Conservation (phyloP, 345 rosid genomes). For the Corchorus olitorius region DNA sequence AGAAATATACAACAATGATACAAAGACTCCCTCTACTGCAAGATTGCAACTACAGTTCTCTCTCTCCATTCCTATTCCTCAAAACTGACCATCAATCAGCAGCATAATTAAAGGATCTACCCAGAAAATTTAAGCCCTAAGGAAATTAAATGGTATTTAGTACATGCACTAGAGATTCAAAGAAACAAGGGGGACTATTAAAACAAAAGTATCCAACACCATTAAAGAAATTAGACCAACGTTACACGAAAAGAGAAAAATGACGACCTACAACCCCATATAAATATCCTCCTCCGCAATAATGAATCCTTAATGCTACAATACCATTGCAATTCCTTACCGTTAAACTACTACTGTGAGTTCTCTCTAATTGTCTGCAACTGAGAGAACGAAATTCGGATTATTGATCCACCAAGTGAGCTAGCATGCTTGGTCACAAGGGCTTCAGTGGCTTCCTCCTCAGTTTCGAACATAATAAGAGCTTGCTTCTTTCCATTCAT, state of each 20-base stretch:
- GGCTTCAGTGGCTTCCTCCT: conserved; percentile 94
- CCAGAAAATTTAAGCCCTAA: conserved; percentile 19
- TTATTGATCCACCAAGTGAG: conserved; percentile 72
- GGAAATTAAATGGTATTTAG: not conserved
- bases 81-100: conserved; percentile 27
- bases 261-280: conserved; percentile 27
- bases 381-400: conserved; percentile 98
- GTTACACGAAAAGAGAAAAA: conserved; percentile 24
- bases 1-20: conserved; percentile 29
- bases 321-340: conserved; percentile 14
- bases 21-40: conserved; percentile 21
- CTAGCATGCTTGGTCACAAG: conserved; percentile 91
- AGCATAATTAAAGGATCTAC: conserved; percentile 14
- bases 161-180: conserved; percentile 17
- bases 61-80: conserved; percentile 25
- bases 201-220: conserved; percentile 28
- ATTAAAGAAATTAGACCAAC: conserved; percentile 20
- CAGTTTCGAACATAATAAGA: conserved; percentile 73
- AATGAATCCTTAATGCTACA: conserved; percentile 19
- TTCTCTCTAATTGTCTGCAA: conserved; percentile 64
- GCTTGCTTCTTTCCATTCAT: conserved; percentile 97
- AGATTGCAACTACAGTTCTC: conserved; percentile 6
- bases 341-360: conserved; percentile 18
- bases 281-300: conserved; percentile 31
- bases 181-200: not conserved